These are phyloP conservation scores for Pontederia paniculata DNA, from an alignment of 176 grass and related monocot genomes.

Conservation along the genomic window DNA sequence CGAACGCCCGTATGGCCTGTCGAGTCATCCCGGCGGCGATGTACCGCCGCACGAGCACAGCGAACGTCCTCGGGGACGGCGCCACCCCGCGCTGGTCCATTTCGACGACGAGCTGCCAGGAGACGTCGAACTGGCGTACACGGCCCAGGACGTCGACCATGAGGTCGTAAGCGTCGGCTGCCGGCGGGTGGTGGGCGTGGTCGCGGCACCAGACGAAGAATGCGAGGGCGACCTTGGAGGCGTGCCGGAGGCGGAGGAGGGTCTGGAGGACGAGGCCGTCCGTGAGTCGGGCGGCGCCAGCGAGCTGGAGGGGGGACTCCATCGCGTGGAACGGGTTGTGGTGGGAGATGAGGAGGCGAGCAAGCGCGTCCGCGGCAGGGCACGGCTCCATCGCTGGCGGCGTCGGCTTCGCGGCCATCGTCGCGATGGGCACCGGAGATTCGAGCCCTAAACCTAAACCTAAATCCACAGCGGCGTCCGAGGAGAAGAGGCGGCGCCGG, in stretches of 20 bases:
- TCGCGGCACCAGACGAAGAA: conserved; percentile 57
- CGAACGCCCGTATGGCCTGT: conserved; percentile 68
- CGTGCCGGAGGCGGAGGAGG: conserved; percentile 77
- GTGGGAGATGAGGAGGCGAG: conserved; percentile 54
- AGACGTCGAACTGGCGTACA: conserved; percentile 67
- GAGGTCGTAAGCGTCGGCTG: conserved; percentile 51
- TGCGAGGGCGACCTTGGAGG: conserved; percentile 65
- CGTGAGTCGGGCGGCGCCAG: conserved; percentile 28
- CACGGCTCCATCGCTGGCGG: conserved; percentile 31
- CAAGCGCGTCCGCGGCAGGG: conserved; percentile 45
- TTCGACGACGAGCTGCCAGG: conserved; percentile 67
- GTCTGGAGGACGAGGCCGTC: conserved; percentile 48
- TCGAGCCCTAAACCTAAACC: neutral
- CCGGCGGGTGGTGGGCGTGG: conserved; percentile 28
- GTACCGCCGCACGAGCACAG: conserved; percentile 54
- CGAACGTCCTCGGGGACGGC: conserved; percentile 50
- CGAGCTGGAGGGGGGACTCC: conserved; percentile 64
- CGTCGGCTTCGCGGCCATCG: conserved; percentile 30
- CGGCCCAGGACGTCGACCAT: conserved; percentile 58
- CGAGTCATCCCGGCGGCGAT: conserved; percentile 64
- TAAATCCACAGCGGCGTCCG: neutral
- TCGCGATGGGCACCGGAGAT: neutral
- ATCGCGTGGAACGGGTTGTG: conserved; percentile 74
- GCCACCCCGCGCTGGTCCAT: conserved; percentile 43
- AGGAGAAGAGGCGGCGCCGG: conserved; percentile 14